Evolutionary conservation across 2,329 filamentous ascomycete genomes (phyloP), one percentile per base, ranked within the genome.

Genomic region (Fusarium odoratissimum): DNA sequence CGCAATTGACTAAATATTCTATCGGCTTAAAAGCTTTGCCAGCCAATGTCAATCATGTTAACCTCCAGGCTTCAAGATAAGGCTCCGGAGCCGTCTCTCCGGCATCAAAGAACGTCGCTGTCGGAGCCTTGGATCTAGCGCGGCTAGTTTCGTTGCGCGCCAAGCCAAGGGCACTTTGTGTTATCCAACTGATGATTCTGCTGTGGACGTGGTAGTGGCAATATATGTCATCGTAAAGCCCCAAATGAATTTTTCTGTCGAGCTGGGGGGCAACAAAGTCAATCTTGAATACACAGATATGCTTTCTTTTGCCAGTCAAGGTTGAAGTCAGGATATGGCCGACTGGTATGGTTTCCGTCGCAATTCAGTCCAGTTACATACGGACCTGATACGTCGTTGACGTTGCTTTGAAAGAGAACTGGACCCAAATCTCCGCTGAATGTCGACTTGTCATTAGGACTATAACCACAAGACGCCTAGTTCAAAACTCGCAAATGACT

Each of bases 111-210:
- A 54, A 55, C 35, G 25, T 61, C 56, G 51, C n/a, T 30, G 33
- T 33, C 37, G 51, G 48, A 41, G 46, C 40, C n/a, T 46, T 46
- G 14, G 38, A 44, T 25, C n/a, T 40, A 42, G 58, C 40, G 25
- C 57, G 44, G 59, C 38, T 31, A 62, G 30, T 57, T 57, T 46
- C 35, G 49, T 49, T 44, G 41, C 58, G 61, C 44, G 54, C 54
- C 57, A 68, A 66, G 37, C 31, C n/a, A 40, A 58, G 25, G 7
- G 31, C 46, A 40, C 25, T 69, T 28, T 60, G 60, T 52, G 49
- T 57, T 45, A 70, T 57, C 55, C 49, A 56, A 61, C 49, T 48
- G 16, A 44, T 45, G 46, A 41, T 41, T 49, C 45, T 48, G 16
- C 6, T 49, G 31, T 62, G 60, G 54, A 42, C 42, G 42, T 42